These are phyloP conservation scores for Malus hybrid DNA, from an alignment of 331 rosid genomes.

Conservation along the genomic window DNA sequence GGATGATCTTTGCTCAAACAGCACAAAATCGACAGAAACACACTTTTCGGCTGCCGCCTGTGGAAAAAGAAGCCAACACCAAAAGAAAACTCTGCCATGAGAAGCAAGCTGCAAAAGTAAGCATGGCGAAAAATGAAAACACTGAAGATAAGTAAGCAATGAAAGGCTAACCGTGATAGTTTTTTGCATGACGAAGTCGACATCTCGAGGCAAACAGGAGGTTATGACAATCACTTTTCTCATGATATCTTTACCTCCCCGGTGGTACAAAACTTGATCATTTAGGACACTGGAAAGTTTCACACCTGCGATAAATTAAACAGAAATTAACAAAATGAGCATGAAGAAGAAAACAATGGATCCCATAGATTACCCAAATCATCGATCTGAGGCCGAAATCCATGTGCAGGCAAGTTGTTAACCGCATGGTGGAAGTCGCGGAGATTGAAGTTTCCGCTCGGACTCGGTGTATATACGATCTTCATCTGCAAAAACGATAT, in stretches of 20 bases:
- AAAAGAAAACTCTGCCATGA: neutral
- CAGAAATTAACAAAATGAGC: slow-evolving; percentile 2
- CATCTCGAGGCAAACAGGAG: slow-evolving; percentile 47
- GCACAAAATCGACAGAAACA: slow-evolving; percentile 62
- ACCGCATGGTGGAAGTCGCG: slow-evolving; percentile 69
- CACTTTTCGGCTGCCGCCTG: slow-evolving; percentile 68
- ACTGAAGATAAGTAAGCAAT: neutral
- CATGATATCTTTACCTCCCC: slow-evolving; percentile 69
- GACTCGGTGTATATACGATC: slow-evolving; percentile 40
- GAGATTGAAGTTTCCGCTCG: slow-evolving; percentile 47
- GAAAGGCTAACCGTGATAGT: slow-evolving; percentile 34
- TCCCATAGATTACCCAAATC: slow-evolving; percentile 19
- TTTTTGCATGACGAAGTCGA: slow-evolving; percentile 39
- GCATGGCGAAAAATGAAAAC: neutral
- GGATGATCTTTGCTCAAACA: slow-evolving; percentile 55
- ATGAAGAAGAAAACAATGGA: neutral
- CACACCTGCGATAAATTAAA: slow-evolving; percentile 27
- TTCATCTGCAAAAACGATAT: slow-evolving; percentile 32
- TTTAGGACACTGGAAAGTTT: slow-evolving; percentile 53
- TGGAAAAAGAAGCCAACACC: neutral
- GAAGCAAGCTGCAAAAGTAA: neutral
- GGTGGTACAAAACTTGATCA: slow-evolving; percentile 58
- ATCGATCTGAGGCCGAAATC: slow-evolving; percentile 34
- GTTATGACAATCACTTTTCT: slow-evolving; percentile 56
- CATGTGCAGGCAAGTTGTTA: slow-evolving; percentile 46